Evolutionary conservation across 2,329 filamentous ascomycete species (phyloP).

Genomic region (Aspergillus novofumigatus): DNA sequence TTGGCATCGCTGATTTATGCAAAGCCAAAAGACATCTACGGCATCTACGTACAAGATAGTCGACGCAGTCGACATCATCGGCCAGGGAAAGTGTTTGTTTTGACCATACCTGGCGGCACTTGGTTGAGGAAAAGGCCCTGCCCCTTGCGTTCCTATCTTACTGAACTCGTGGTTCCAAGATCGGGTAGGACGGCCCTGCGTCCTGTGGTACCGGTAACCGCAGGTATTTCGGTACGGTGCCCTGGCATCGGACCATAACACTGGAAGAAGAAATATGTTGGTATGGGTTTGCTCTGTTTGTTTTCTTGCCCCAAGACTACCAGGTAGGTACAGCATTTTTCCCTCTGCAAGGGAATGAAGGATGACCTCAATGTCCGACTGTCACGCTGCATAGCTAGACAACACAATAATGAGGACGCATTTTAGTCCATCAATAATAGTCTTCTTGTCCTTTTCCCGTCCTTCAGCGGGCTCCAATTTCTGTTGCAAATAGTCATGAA

Average conservation of each 20-base stretch:
- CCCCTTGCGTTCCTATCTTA: constrained; percentile 18
- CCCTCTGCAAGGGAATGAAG: constrained; percentile 10
- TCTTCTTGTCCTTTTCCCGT: constrained; percentile 7
- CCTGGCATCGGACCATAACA: constrained; percentile 8
- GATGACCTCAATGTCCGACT: neutral
- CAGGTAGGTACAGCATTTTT: neutral
- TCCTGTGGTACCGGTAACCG: constrained; percentile 3
- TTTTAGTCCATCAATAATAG: neutral
- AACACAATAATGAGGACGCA: neutral
- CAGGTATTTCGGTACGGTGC: neutral
- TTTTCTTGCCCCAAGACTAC: constrained; percentile 1
- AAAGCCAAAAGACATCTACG: neutral
- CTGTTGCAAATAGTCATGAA: neutral
- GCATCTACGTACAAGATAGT: neutral
- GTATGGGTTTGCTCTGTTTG: constrained; percentile 8
- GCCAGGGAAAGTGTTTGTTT: constrained; percentile 9
- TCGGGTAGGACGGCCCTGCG: constrained; percentile 16
- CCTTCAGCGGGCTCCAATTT: constrained; percentile 1
- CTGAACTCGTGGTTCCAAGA: constrained; percentile 18
- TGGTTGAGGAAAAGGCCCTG: constrained; percentile 6
- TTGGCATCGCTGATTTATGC: neutral
- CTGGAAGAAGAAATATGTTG: constrained; percentile 11
- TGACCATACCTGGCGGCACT: constrained; percentile 15
- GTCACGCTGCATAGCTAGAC: neutral
- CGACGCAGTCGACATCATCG: neutral